Evolutionary conservation across 805 yeast species (phyloP).

Genomic region (Sugiyamaella americana): DNA sequence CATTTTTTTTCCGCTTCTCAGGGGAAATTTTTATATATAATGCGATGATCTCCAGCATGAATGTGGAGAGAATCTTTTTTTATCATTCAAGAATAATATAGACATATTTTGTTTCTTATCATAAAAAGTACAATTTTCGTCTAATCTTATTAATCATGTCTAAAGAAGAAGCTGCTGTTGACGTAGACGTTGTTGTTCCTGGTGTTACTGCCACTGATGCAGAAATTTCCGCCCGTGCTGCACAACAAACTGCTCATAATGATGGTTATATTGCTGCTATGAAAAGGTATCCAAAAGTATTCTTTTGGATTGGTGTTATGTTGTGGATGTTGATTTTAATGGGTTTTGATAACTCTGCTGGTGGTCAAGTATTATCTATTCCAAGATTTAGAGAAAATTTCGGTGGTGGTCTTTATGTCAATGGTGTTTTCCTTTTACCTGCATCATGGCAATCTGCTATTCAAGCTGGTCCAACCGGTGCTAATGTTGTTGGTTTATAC

Average conservation of each 20-base stretch:
- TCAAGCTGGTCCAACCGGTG: slow-evolving; percentile 14
- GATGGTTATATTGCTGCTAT: neutral
- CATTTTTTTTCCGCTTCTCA: too few relatives aligned
- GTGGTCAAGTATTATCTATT: slow-evolving; percentile 12
- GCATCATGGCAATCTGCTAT: slow-evolving; percentile 18
- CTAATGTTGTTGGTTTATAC: slow-evolving; percentile 9
- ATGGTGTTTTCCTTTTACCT: slow-evolving; percentile 7
- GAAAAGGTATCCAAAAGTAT: slow-evolving; percentile 8
- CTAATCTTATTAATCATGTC: slow-evolving; percentile 5
- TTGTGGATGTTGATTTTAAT: slow-evolving; percentile 12
- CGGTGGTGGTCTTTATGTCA: slow-evolving; percentile 8
- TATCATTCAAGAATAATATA: too few relatives aligned
- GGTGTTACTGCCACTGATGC: slow-evolving; percentile 5
- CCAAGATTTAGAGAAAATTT: slow-evolving; percentile 10
- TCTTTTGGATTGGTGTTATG: slow-evolving; percentile 10
- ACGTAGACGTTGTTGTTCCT: slow-evolving; percentile 16
- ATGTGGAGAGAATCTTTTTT: too few relatives aligned
- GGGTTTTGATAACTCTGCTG: slow-evolving; percentile 14
- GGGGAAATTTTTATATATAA: too few relatives aligned
- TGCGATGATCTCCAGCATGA: too few relatives aligned
- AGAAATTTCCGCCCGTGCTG: slow-evolving; percentile 1
- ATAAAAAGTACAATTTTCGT: too few relatives aligned
- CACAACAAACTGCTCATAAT: neutral
- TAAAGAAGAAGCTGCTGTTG: slow-evolving; percentile 14
- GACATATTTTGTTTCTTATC: too few relatives aligned